phyloP scores from a whole-genome alignment of 805 yeast species.

The Saccharomyces eubayanus region DNA sequence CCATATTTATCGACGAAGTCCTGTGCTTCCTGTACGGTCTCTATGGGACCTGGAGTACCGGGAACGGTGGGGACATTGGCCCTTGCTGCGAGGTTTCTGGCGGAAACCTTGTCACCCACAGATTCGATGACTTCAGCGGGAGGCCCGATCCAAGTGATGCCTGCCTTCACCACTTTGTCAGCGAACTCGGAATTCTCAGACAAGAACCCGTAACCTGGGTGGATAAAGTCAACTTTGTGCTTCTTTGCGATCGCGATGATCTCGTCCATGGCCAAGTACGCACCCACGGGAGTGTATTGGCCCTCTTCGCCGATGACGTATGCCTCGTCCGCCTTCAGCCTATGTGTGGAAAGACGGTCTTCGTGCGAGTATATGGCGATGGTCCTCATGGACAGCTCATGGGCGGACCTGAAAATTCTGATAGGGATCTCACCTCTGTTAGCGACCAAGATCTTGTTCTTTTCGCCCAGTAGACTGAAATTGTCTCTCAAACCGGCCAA shows the following conservation, averaged over 20 bases:
- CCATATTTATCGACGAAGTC: slow-evolving; percentile 80
- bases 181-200: slow-evolving; percentile 93
- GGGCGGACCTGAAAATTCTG: slow-evolving; percentile 92
- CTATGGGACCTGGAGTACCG: slow-evolving; percentile 97
- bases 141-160: slow-evolving; percentile 96
- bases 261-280: slow-evolving; percentile 91
- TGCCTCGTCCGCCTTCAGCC: slow-evolving; percentile 89
- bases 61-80: slow-evolving; percentile 91
- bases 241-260: slow-evolving; percentile 76
- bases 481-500: slow-evolving; percentile 29
- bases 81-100: slow-evolving; percentile 74
- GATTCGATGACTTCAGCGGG: slow-evolving; percentile 78
- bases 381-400: slow-evolving; percentile 92
- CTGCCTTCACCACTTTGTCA: slow-evolving; percentile 77
- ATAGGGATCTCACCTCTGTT: slow-evolving; percentile 82
- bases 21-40: slow-evolving; percentile 63
- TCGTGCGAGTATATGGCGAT: slow-evolving; percentile 96
- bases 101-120: slow-evolving; percentile 95
- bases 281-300: slow-evolving; percentile 90
- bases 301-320: slow-evolving; percentile 86
- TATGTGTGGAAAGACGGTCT: slow-evolving; percentile 88
- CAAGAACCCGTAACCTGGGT: slow-evolving; percentile 87
- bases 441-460: slow-evolving; percentile 63
- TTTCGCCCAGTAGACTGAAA: slow-evolving; percentile 32
- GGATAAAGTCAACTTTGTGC: slow-evolving; percentile 77